Evolutionary conservation across 1,139 yeast genomes (phyloP).

Genomic region (Candida pseudoviswanathii): DNA sequence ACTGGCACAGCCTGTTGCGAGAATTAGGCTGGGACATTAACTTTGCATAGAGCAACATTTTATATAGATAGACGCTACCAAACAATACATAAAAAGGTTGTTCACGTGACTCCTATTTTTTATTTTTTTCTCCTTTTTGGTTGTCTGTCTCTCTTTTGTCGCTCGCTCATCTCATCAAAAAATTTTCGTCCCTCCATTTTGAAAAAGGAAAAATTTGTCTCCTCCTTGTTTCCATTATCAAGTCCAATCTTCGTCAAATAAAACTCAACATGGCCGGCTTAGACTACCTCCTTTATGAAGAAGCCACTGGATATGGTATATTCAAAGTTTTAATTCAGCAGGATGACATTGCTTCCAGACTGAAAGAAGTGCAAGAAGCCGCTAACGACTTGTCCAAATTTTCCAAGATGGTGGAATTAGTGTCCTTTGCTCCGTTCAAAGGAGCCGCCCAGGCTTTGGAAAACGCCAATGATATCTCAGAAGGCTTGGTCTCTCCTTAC

Average conservation of each 20-base stretch:
- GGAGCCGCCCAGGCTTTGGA: constrained; percentile 96
- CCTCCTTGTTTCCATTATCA: background rate
- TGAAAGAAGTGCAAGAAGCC: constrained; percentile 93
- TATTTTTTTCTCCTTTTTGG: background rate
- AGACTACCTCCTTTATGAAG: constrained; percentile 94
- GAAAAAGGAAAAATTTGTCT: constrained; percentile 10
- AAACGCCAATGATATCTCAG: constrained; percentile 89
- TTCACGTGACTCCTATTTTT: constrained; percentile 5
- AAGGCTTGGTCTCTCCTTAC: constrained; percentile 89
- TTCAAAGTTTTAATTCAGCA: constrained; percentile 94
- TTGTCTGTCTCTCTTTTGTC: background rate
- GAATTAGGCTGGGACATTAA: constrained; percentile 77
- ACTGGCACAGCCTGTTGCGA: constrained; percentile 70
- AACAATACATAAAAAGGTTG: background rate
- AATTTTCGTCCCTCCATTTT: constrained; percentile 11
- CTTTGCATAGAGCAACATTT: constrained; percentile 53
- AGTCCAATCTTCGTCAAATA: background rate
- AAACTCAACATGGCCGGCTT: constrained; percentile 54
- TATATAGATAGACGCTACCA: background rate
- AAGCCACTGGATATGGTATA: constrained; percentile 97
- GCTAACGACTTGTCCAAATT: constrained; percentile 84
- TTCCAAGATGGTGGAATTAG: constrained; percentile 90
- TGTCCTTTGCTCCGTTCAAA: constrained; percentile 93
- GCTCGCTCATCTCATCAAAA: constrained; percentile 11
- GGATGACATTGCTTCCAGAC: constrained; percentile 89